A percentile compares a stretch with the other conserved stretches of the same genome.
phyloP scores from a whole-genome alignment of 108 stramenopile species.

The Licmophora abbreviata region DNA sequence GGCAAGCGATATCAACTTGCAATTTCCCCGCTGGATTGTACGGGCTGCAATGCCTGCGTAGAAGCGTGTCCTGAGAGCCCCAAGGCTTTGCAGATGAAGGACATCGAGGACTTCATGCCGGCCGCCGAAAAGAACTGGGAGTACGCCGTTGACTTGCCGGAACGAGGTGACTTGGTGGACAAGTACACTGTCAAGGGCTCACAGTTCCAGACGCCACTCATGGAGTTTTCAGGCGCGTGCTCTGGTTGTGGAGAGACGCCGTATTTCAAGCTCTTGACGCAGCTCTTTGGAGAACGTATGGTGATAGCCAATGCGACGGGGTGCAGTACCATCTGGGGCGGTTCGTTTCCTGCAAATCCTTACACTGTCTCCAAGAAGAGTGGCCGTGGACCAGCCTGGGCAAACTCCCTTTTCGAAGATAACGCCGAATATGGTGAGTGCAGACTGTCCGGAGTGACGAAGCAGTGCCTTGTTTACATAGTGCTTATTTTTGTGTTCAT shows the following conservation, averaged over 20 bases:
- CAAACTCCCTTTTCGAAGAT: conserved; percentile 57
- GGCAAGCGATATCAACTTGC: conserved; percentile 47
- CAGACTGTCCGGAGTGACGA: too few relatives aligned
- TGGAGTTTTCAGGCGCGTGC: conserved; percentile 58
- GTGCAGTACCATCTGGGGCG: conserved; percentile 53
- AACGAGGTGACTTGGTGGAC: conserved; percentile 42
- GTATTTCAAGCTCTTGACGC: conserved; percentile 55
- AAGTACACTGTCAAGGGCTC: conserved; percentile 46
- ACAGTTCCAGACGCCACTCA: conserved; percentile 57
- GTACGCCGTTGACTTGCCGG: conserved; percentile 40
- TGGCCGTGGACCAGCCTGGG: conserved; percentile 57
- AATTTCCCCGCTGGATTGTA: conserved; percentile 54
- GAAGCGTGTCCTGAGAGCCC: conserved; percentile 57
- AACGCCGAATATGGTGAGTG: conserved; percentile 53
- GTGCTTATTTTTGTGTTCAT: too few relatives aligned
- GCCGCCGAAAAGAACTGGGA: conserved; percentile 45
- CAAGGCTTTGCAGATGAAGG: conserved; percentile 49
- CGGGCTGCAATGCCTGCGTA: conserved; percentile 58
- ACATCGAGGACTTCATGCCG: conserved; percentile 29
- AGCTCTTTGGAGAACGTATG: conserved; percentile 62
- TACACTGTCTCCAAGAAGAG: conserved; percentile 51
- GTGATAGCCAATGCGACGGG: conserved; percentile 62
- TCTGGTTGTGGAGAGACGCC: conserved; percentile 60
- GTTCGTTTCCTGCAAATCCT: conserved; percentile 54
- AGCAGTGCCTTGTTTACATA: too few relatives aligned